These are phyloP conservation scores for Vararia minispora DNA, from an alignment of 768 basidiomycete genomes.

Conservation along the genomic window DNA sequence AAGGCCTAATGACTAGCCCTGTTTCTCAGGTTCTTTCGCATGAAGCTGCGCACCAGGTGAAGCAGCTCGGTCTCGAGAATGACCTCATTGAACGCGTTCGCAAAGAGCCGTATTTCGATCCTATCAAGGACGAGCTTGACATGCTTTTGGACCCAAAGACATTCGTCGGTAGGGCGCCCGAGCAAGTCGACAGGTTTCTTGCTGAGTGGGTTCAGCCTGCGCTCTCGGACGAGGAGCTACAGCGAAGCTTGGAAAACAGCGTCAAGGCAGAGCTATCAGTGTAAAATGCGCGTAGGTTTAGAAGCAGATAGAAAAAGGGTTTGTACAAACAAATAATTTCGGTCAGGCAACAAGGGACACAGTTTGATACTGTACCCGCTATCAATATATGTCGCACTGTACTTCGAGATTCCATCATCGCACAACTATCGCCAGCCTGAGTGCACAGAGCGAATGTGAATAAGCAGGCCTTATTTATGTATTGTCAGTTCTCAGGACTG, in stretches of 20 bases:
- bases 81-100: slow-evolving; percentile 87
- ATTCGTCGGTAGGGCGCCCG: slow-evolving; percentile 89
- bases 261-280: slow-evolving; percentile 59
- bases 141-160: slow-evolving; percentile 71
- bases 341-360: too few species aligned
- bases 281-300: slow-evolving; percentile 12
- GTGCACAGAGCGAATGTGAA: too few species aligned
- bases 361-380: too few species aligned
- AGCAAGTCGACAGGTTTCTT: slow-evolving; percentile 88
- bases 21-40: slow-evolving; percentile 71
- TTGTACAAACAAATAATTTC: too few species aligned
- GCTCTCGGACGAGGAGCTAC: slow-evolving; percentile 44
- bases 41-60: slow-evolving; percentile 89
- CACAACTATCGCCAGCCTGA: too few species aligned
- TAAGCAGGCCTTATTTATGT: too few species aligned
- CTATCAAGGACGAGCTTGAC: slow-evolving; percentile 75
- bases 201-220: slow-evolving; percentile 84
- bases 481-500: too few species aligned
- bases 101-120: slow-evolving; percentile 76
- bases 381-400: too few species aligned
- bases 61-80: slow-evolving; percentile 88
- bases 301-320: not conserved
- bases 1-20: not conserved
- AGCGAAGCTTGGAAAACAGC: slow-evolving; percentile 38
- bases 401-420: too few species aligned